Conservation (phyloP, 2,329 filamentous ascomycete species). For the Alternaria consortialis region DNA sequence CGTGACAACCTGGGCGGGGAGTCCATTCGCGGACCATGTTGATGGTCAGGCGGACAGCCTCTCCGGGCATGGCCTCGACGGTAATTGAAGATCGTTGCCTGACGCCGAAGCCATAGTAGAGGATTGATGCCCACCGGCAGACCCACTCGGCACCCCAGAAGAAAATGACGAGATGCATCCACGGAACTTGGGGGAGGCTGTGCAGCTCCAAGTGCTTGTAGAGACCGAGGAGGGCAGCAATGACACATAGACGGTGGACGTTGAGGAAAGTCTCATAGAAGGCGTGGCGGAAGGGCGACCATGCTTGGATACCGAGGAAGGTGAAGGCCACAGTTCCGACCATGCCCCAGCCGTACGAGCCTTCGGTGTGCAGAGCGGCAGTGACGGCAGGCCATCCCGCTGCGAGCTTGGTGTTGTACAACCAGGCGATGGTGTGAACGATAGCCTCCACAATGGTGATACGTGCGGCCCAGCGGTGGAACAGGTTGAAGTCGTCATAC, state of each 20-base stretch:
- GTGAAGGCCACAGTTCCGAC: slow-evolving; percentile 68
- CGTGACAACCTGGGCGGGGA: slow-evolving; percentile 66
- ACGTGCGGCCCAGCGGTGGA: slow-evolving; percentile 84
- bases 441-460: slow-evolving; percentile 75
- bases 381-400: slow-evolving; percentile 69
- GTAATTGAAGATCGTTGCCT: slow-evolving; percentile 61
- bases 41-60: slow-evolving; percentile 69
- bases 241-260: slow-evolving; percentile 79
- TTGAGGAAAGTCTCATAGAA: slow-evolving; percentile 98
- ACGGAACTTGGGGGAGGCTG: slow-evolving; percentile 72
- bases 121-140: slow-evolving; percentile 58
- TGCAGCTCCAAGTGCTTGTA: slow-evolving; percentile 81
- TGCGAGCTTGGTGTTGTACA: slow-evolving; percentile 69
- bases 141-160: slow-evolving; percentile 77
- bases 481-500: slow-evolving; percentile 95
- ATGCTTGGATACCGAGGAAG: slow-evolving; percentile 72
- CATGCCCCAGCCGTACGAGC: slow-evolving; percentile 72
- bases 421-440: slow-evolving; percentile 77
- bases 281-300: slow-evolving; percentile 85
- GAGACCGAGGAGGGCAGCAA: slow-evolving; percentile 73
- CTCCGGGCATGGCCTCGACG: slow-evolving; percentile 67
- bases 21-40: slow-evolving; percentile 64
- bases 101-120: slow-evolving; percentile 64
- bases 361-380: slow-evolving; percentile 63
- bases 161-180: slow-evolving; percentile 76